phyloP scores from a whole-genome alignment of 2,329 filamentous ascomycete genomes.

The Onygenales sp. region DNA sequence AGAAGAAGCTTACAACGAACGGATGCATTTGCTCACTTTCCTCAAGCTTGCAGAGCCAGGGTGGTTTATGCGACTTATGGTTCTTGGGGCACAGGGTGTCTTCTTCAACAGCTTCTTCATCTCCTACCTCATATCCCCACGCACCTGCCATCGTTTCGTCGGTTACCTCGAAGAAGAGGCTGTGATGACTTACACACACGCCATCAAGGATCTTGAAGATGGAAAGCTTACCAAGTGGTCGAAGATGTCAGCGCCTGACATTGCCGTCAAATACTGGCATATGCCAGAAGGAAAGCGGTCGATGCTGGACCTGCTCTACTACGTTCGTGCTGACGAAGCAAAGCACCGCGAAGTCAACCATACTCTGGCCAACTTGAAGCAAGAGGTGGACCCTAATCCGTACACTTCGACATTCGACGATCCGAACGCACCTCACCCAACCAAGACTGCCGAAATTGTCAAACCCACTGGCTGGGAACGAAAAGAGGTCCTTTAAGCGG shows the following conservation, averaged over 20 bases:
- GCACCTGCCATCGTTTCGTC: slow-evolving; percentile 88
- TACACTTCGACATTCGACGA: slow-evolving; percentile 79
- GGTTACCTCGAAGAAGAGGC: slow-evolving; percentile 97
- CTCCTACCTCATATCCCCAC: slow-evolving; percentile 75
- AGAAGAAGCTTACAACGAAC: slow-evolving; percentile 84
- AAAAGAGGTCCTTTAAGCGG: slow-evolving; percentile 56
- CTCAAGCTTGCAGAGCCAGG: slow-evolving; percentile 83
- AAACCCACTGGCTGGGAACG: slow-evolving; percentile 73
- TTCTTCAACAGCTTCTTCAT: slow-evolving; percentile 95
- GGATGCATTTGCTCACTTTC: slow-evolving; percentile 89
- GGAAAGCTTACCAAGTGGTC: slow-evolving; percentile 79
- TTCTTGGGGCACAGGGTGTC: slow-evolving; percentile 85
- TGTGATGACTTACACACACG: slow-evolving; percentile 86
- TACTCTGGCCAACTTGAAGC: slow-evolving; percentile 79
- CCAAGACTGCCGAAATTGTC: slow-evolving; percentile 55
- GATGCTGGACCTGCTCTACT: slow-evolving; percentile 80
- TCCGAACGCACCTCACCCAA: slow-evolving; percentile 54
- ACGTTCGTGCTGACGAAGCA: slow-evolving; percentile 83
- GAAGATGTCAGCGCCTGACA: slow-evolving; percentile 69
- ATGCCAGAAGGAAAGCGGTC: slow-evolving; percentile 76
- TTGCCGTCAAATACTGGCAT: slow-evolving; percentile 85
- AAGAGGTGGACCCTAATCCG: slow-evolving; percentile 81
- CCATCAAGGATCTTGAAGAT: slow-evolving; percentile 74
- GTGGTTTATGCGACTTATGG: slow-evolving; percentile 84
- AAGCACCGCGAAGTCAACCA: slow-evolving; percentile 94